Evolutionary conservation across 1,284 basidiomycete genomes (phyloP), one percentile per base, ranked within the genome.

Genomic region (Rugosomyces carneus): DNA sequence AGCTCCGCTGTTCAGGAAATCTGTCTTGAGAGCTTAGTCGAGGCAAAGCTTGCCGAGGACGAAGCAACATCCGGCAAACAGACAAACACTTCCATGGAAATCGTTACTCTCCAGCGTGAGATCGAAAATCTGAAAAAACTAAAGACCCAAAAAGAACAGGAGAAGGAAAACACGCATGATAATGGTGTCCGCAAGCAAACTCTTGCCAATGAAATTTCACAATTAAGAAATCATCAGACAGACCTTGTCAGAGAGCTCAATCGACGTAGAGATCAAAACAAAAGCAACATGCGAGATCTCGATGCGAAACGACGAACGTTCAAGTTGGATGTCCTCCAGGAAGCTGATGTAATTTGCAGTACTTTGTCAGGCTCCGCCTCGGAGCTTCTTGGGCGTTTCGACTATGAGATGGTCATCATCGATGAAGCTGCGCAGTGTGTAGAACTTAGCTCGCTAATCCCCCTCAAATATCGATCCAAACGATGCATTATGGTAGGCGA

Each of bases 361-460:
- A 99, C 96, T 0, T 74, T 99, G 5, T 92, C 93, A 2, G 93
- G 93, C 24, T 79, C 94, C 5, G 96, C 95, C 1, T 91, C 97
- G 57, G 93, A 97, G 34, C 78, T 80, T 44, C 72, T 99, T 40
- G 81, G 88, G 47, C 73, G 81, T 11, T 82, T 92, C 55, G 88
- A 93, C 44, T 98, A 98, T 60, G 93, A 97, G 57, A 92, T 96
- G 63, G 82, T 99, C 52, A 85, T 99, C 59, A 96, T 99, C 53
- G 96, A 99, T 60, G 96, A 99, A 65, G 96, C 96, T 0, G 95
- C 95, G 0, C 96, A 99, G 66, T 89, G 94, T 3, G 89, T 98
- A 39, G 96, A 99, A 65, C 74, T 98, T 47, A 94, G 90, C 59
- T 92, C 93, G n/a, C 68, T 99, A 48, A 99, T 99, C 52, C 96